phyloP scores from a whole-genome alignment of 495 filamentous ascomycete species.

The Chaetomium cochliodes region DNA sequence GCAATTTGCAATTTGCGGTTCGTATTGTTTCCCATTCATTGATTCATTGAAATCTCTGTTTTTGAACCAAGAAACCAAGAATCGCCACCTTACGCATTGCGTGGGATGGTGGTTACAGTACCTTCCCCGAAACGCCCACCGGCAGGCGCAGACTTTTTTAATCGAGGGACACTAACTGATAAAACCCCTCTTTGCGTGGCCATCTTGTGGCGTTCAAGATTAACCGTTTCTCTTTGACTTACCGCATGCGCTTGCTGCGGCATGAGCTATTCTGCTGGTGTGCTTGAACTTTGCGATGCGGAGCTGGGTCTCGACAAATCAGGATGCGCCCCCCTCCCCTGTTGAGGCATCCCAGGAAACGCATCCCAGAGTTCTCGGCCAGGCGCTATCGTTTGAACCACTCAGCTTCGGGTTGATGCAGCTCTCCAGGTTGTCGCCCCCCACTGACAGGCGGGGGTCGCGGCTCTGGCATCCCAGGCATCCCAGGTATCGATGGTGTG shows the following conservation, averaged over 20 bases:
- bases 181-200: neutral
- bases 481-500: neutral
- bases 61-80: neutral
- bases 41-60: slow-evolving; percentile 7
- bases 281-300: neutral
- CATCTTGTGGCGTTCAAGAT: neutral
- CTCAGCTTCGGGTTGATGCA: slow-evolving; percentile 5
- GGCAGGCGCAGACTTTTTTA: slow-evolving; percentile 7
- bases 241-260: slow-evolving; percentile 10
- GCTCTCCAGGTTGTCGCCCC: slow-evolving; percentile 2
- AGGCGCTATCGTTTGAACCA: neutral
- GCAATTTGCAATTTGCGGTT: slow-evolving; percentile 3
- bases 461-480: neutral
- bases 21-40: slow-evolving; percentile 3
- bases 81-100: slow-evolving; percentile 7
- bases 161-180: neutral
- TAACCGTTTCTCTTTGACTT: slow-evolving; percentile 8
- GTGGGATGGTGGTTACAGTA: neutral
- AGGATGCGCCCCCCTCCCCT: neutral
- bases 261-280: neutral
- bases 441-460: slow-evolving; percentile 2
- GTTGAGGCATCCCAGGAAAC: neutral
- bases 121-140: slow-evolving; percentile 11
- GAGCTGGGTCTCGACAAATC: neutral
- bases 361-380: slow-evolving; percentile 9